Evolutionary conservation across 441 rosid genomes (phyloP).

Genomic region (Erodium trifolium): DNA sequence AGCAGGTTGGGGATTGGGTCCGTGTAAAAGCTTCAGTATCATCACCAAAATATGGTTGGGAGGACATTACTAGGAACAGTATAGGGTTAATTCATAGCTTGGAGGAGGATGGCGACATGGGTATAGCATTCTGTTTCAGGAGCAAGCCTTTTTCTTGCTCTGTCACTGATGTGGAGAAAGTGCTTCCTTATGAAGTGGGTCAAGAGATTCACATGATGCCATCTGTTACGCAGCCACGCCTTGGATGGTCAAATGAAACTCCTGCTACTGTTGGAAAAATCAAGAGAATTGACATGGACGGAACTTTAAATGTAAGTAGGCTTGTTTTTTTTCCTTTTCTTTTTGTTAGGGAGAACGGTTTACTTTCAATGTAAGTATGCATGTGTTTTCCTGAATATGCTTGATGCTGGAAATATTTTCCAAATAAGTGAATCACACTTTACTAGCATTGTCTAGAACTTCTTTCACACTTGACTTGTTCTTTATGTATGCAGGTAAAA

Average conservation of each 20-base stretch:
- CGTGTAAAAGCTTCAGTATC: conserved; percentile 91
- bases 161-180: conserved; percentile 89
- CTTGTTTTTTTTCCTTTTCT: neutral
- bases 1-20: conserved; percentile 97
- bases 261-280: conserved; percentile 90
- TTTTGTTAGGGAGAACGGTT: neutral
- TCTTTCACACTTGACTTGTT: neutral
- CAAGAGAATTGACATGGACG: conserved; percentile 88
- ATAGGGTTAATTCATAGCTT: conserved; percentile 87
- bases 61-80: conserved; percentile 72
- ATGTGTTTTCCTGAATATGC: neutral
- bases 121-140: conserved; percentile 91
- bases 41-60: conserved; percentile 98
- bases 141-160: conserved; percentile 90
- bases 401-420: neutral
- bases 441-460: neutral
- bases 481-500: conserved; percentile 44
- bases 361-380: conserved; percentile 69
- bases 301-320: conserved; percentile 82
- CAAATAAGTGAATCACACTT: neutral
- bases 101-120: conserved; percentile 94
- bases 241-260: conserved; percentile 97
- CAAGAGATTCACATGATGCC: conserved; percentile 82
- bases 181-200: conserved; percentile 80
- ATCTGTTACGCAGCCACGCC: conserved; percentile 79